Evolutionary conservation across 2,329 filamentous ascomycete species (phyloP).

Genomic region (Fusarium chuoi): DNA sequence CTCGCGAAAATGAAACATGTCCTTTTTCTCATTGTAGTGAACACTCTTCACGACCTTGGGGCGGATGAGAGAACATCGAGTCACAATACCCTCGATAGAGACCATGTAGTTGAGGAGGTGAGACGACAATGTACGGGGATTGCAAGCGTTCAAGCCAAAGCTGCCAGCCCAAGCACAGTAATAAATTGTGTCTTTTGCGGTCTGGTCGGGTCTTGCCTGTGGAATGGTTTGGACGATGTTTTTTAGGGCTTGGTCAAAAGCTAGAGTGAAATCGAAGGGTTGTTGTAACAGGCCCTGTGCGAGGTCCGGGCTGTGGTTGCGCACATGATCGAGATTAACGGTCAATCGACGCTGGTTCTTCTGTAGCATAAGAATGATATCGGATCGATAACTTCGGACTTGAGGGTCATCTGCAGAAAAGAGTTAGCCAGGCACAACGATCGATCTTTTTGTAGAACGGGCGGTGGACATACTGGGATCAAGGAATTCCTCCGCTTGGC

Average conservation of each 20-base stretch:
- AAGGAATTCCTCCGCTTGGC: conserved; percentile 89
- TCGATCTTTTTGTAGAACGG: neutral
- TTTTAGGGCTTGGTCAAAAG: conserved; percentile 91
- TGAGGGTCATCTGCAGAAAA: conserved; percentile 59
- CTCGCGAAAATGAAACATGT: conserved; percentile 87
- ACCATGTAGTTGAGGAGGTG: conserved; percentile 96
- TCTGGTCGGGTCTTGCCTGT: conserved; percentile 79
- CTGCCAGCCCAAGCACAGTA: conserved; percentile 98
- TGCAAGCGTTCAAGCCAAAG: conserved; percentile 94
- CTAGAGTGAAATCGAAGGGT: conserved; percentile 88
- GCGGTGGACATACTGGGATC: conserved; percentile 77
- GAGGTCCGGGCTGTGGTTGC: conserved; percentile 85
- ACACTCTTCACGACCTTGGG: conserved; percentile 99
- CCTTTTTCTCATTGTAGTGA: conserved; percentile 89
- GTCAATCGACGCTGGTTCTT: conserved; percentile 72
- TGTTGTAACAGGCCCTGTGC: conserved; percentile 81
- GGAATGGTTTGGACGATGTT: conserved; percentile 85
- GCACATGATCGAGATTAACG: conserved; percentile 89
- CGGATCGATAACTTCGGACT: conserved; percentile 82
- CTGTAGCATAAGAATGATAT: conserved; percentile 83
- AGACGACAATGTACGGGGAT: conserved; percentile 90
- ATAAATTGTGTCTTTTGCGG: conserved; percentile 82
- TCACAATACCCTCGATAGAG: conserved; percentile 96
- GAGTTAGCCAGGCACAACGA: conserved; percentile 18
- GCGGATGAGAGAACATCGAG: conserved; percentile 91